These are phyloP conservation scores for Spergularia bocconei DNA, from an alignment of 148 eudicot species.

Conservation along the genomic window DNA sequence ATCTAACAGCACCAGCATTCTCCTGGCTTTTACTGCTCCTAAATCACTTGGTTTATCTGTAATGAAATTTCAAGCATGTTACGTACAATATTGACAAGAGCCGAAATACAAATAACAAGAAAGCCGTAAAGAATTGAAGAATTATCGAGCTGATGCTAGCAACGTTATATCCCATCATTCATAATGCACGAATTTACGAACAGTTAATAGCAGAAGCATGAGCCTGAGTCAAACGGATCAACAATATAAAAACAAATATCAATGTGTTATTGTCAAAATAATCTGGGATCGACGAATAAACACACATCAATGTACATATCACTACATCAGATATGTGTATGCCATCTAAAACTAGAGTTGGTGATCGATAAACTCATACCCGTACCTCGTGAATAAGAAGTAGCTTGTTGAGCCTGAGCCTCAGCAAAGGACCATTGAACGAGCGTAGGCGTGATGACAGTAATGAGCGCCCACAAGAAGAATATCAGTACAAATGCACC, in stretches of 20 bases:
- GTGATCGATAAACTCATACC: background rate
- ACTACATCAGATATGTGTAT: background rate
- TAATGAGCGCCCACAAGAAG: slow-evolving; percentile 27
- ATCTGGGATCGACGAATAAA: background rate
- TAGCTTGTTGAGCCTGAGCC: slow-evolving; percentile 7
- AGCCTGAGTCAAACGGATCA: no score
- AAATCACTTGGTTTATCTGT: slow-evolving; percentile 5
- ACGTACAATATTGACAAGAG: no score
- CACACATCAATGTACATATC: background rate
- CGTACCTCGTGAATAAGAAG: background rate
- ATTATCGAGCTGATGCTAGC: no score
- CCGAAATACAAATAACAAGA: no score
- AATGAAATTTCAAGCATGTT: background rate
- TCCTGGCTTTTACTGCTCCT: slow-evolving; percentile 6
- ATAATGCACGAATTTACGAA: no score
- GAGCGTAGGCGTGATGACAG: slow-evolving; percentile 30
- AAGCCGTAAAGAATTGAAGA: no score
- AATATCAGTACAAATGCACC: slow-evolving; percentile 32
- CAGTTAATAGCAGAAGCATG: no score
- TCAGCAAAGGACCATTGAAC: slow-evolving; percentile 22
- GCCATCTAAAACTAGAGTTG: background rate
- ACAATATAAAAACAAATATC: no score
- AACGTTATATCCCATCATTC: no score
- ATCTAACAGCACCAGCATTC: slow-evolving; percentile 18
- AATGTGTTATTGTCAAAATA: no score